Base-by-base conservation (phyloP, 2,329 filamentous ascomycete species). In the Didymella pinodella region DNA sequence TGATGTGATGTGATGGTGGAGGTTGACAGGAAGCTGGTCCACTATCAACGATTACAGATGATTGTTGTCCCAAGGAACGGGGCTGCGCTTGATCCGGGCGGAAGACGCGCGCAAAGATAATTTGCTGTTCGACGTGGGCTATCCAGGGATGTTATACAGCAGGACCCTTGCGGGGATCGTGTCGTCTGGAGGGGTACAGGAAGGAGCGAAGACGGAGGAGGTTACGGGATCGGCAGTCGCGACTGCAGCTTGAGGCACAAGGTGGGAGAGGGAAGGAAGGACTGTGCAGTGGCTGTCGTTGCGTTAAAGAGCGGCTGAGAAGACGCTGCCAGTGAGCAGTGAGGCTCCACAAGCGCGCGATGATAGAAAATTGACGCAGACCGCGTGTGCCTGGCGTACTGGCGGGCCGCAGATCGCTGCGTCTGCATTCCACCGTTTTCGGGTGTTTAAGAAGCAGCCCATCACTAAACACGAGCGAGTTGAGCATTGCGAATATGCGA, bases 361-460 rank as follows among this genome's bases (percentile, higher is more conserved):
- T 40, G 50, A 49, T 32, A 43, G 45, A 58, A 59, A 59, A 50
- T 54, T 49, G 48, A 12, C 55, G 56, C 49, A 46, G 44, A n/a
- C 55, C 56, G 46, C 56, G 54, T 59, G 50, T 50, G 56, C 56
- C 56, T 59, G 56, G 56, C 56, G 46, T 45, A 34, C 40, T 43
- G 29, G 55, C 55, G 55, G 49, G 49, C 56, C 56, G 56, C 22
- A 59, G 50, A 59, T 59, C 56, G 46, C 56, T 59, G 56, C 50
- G 46, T 54, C 50, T 59, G 49, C 55, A 49, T 48, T 58, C 49
- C 49, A 32, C 55, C 55, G 49, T 41, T 57, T 47, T 54, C 56
- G 50, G 56, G 16, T 54, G 50, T 50, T 51, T 50, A 8, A 43
- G 26, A 20, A 43, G 48, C 55, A 57, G 44, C 38, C 34, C 57